Evolutionary conservation across 176 grass and related monocot species (phyloP).

Genomic region (Oryza nivara): DNA sequence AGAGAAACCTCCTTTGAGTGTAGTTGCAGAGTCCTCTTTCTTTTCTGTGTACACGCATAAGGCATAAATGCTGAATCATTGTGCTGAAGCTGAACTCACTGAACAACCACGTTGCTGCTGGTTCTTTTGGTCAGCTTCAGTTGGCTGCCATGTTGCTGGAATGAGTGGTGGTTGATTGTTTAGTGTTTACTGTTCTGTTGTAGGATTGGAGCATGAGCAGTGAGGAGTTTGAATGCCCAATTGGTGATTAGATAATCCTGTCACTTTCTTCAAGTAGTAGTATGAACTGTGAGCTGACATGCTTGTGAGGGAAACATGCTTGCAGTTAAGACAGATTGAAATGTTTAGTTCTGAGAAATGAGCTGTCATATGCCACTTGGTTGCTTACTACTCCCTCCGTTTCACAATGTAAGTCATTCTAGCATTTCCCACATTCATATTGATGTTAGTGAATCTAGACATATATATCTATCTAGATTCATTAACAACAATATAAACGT

Average conservation of each 20-base stretch:
- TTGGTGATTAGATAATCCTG: background rate
- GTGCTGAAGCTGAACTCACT: constrained; percentile 5
- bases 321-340: background rate
- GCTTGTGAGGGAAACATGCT: background rate
- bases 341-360: background rate
- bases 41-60: background rate
- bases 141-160: constrained; percentile 14
- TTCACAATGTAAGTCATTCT: too few species aligned
- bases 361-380: constrained; percentile 3
- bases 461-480: too few species aligned
- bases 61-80: constrained; percentile 34
- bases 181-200: background rate
- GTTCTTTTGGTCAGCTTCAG: constrained; percentile 24
- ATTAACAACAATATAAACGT: too few species aligned
- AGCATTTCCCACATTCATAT: too few species aligned
- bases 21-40: constrained; percentile 29
- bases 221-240: background rate
- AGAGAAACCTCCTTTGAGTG: constrained; percentile 40
- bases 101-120: constrained; percentile 35
- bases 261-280: constrained; percentile 17
- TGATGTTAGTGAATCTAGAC: too few species aligned
- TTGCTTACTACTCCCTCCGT: background rate
- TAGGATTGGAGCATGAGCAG: background rate
- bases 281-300: background rate
- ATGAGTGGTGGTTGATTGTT: background rate